Base-by-base conservation (phyloP, 2,329 filamentous ascomycete genomes). In the Acephala macrosclerotiorum region DNA sequence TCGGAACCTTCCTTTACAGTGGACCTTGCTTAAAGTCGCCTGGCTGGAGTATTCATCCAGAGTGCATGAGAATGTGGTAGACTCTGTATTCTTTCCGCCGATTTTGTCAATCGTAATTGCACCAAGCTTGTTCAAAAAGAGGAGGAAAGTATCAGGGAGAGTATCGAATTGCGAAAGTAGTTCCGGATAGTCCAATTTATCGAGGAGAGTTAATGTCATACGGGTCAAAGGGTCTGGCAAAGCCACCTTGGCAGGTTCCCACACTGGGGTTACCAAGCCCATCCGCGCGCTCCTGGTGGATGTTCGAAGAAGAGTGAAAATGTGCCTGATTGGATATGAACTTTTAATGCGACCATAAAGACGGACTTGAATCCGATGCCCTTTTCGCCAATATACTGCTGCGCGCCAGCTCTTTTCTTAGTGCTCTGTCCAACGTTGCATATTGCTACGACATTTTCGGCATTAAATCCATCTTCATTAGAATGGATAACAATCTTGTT, bases 381-480 rank as follows among this genome's bases (percentile, higher is more conserved):
- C 49, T 79, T 79, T 57, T 80, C 77, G 1, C 77, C 77, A 61
- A 76, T 77, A 33, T 77, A 73, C 14, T 53, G 0, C 74, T 73
- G 1, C 68, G 73, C 0, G 69, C 36, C 36, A 7, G 58, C 75
- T 47, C 18, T 47, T 47, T 47, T 47, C 63, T 85, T 85, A 2
- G 83, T 81, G 68, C 83, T 85, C n/a, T 80, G 62, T 0, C 80
- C 80, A 1, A 83, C 75, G 1, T 69, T 60, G 67, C 83, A 86
- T 29, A 86, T 83, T 0, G 83, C 82, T 1, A 38, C 40, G 2
- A 86, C 71, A 56, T 86, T 79, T 1, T 72, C 66, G 2, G 69
- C 45, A 0, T 73, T 80, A 65, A 85, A 85, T 8, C 83, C 83
- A 36, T 81, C 76, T 64, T 85, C 83, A 61, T 85, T 85, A 71